Conservation (phyloP, 345 rosid genomes). For the Lenwebbia sp. region DNA sequence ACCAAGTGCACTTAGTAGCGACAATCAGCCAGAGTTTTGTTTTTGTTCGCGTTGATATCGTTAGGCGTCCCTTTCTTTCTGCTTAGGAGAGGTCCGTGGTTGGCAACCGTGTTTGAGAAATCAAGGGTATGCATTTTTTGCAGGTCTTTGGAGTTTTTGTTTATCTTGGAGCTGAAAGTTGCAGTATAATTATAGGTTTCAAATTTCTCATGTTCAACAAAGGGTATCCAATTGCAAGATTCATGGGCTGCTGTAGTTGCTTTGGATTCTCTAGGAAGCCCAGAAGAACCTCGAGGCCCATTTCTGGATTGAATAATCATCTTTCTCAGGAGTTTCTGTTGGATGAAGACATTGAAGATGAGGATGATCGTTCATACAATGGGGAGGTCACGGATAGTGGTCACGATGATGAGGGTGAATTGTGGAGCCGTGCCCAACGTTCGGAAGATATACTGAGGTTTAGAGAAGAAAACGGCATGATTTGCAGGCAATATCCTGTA, state of each 20-base stretch:
- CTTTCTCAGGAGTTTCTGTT: slow-evolving; percentile 44
- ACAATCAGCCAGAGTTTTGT: not conserved
- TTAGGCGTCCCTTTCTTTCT: not conserved
- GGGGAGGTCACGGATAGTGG: slow-evolving; percentile 44
- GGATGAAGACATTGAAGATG: slow-evolving; percentile 53
- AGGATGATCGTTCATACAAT: slow-evolving; percentile 35
- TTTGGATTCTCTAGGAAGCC: slow-evolving; percentile 44
- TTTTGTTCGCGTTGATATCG: not conserved
- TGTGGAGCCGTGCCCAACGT: slow-evolving; percentile 29
- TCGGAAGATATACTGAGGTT: slow-evolving; percentile 73
- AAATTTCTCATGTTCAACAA: slow-evolving; percentile 41
- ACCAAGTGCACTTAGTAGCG: not conserved
- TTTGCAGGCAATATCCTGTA: slow-evolving; percentile 88
- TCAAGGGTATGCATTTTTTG: slow-evolving; percentile 1
- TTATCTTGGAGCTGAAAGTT: not conserved
- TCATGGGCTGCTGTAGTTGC: slow-evolving; percentile 91
- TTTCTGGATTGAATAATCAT: slow-evolving; percentile 17
- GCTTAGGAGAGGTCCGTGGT: not conserved
- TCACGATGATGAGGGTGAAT: slow-evolving; percentile 43
- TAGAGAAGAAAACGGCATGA: slow-evolving; percentile 56
- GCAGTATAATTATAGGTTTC: not conserved
- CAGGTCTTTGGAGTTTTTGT: slow-evolving; percentile 14
- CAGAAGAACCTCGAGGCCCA: slow-evolving; percentile 14
- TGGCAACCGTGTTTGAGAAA: not conserved
- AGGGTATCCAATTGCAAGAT: slow-evolving; percentile 40